These are phyloP conservation scores for Cystobasidium pallidum DNA, from an alignment of 1,284 basidiomycete genomes.

Conservation along the genomic window DNA sequence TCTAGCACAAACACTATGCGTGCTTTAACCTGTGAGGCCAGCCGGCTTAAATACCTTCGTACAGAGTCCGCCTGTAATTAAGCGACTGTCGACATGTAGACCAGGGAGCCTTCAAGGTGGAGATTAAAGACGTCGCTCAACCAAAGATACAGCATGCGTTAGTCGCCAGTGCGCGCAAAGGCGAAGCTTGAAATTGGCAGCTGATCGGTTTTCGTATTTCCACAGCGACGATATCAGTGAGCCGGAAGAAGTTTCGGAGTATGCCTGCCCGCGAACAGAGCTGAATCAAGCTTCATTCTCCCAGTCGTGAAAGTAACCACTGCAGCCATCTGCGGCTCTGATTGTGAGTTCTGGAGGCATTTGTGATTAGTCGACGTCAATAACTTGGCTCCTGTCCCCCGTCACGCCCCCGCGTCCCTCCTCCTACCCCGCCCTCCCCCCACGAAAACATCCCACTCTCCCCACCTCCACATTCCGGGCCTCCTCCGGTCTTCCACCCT, in stretches of 20 bases:
- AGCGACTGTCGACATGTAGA: too few relatives aligned
- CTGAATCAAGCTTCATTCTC: background rate
- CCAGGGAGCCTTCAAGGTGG: conserved; percentile 59
- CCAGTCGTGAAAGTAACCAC: conserved; percentile 59
- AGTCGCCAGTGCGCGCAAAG: conserved; percentile 48
- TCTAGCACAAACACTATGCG: conserved; percentile 15
- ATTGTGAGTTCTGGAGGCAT: conserved; percentile 62
- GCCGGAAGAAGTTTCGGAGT: background rate
- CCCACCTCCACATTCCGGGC: too few relatives aligned
- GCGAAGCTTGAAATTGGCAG: background rate
- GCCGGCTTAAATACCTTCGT: too few relatives aligned
- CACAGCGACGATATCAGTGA: conserved; percentile 34
- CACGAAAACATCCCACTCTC: too few relatives aligned
- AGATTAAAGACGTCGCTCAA: conserved; percentile 60
- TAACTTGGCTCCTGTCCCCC: background rate
- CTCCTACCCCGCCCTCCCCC: too few relatives aligned
- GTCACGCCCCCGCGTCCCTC: too few relatives aligned
- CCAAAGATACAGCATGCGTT: conserved; percentile 62
- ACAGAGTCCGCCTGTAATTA: too few relatives aligned
- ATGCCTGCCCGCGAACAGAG: background rate
- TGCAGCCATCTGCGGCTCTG: conserved; percentile 57
- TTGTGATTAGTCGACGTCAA: background rate
- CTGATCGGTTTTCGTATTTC: background rate
- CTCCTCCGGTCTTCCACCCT: too few relatives aligned
- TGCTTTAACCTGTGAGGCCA: conserved; percentile 29